Base-by-base conservation (phyloP, 345 rosid species). In the Hibiscus syriacus region DNA sequence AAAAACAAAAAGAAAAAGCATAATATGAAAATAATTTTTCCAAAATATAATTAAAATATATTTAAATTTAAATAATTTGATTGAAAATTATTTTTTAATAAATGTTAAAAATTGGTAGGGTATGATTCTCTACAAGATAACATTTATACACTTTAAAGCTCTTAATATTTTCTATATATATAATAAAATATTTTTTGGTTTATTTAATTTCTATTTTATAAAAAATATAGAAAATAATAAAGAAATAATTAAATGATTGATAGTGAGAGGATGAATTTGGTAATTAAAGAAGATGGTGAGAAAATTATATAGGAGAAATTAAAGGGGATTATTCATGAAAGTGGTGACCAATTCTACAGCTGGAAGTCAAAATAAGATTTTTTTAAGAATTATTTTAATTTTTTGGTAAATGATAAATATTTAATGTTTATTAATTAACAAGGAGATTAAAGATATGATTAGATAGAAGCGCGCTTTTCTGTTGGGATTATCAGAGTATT, bases 381-480 rank as follows among this genome's bases (percentile, higher is more conserved):
- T 11, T 43, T 43, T 11, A n/a, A n/a, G 7, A 34, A 34, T 2
- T 6, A 34, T 6, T 6, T 34, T 8, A 20, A 20, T 2, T 19
- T 34, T 59, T 19, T 20, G 46, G 64, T 0, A 29, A 64, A 26
- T 46, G n/a, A 46, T 26, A 26, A 7, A 34, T 1, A 34, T 6
- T 32, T 34, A 45, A 29, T 46, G n/a, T 9, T 23, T 26, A 50
- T 50, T 3, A 50, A 8, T 50, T 38, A 63, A 63, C 1, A 23
- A 41, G 0, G 6, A 10, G 58, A 65, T 56, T 27, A 49, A 26
- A 16, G 67, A 70, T 57, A 20, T 62, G 29, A 32, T 66, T 68
- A 59, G 69, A 55, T 67, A 60, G 59, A 72, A 66, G 25, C 49
- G 60, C 70, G 58, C 34, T n/a, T 54, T 69, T 45, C 69, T n/a